Conservation (phyloP, 208 protist genomes). For the Trypanosoma avium region DNA sequence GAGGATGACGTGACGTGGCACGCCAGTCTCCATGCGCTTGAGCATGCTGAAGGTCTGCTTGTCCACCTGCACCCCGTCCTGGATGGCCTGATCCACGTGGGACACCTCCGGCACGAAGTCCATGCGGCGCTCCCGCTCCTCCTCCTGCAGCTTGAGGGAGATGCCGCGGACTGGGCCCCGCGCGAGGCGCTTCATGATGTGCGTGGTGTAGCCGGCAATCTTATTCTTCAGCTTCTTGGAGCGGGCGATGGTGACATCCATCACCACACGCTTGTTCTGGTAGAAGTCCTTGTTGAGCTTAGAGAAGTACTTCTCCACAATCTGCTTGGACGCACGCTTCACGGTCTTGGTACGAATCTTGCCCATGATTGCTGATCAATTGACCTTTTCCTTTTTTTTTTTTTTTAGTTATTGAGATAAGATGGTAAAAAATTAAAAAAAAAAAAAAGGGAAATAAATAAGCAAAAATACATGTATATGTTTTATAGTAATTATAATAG, state of each 20-base stretch:
- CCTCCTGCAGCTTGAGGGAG: slow-evolving; percentile 99
- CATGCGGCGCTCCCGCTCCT: slow-evolving; percentile 99
- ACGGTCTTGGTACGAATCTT: slow-evolving; percentile 99
- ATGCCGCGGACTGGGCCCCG: slow-evolving; percentile 99
- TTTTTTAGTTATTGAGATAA: neutral
- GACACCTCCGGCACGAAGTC: slow-evolving; percentile 98
- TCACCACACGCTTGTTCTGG: slow-evolving; percentile 97
- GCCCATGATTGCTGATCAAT: slow-evolving; percentile 87
- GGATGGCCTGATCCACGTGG: slow-evolving; percentile 81
- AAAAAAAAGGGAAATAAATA: neutral
- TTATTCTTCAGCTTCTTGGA: slow-evolving; percentile 99
- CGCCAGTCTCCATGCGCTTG: slow-evolving; percentile 78
- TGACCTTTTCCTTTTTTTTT: slow-evolving; percentile 1
- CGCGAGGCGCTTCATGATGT: slow-evolving; percentile 98
- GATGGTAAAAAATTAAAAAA: neutral
- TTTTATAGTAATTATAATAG: slow-evolving; percentile 3
- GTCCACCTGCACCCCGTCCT: slow-evolving; percentile 88
- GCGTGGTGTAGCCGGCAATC: slow-evolving; percentile 99
- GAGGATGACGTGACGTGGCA: slow-evolving; percentile 68
- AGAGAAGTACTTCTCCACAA: slow-evolving; percentile 99
- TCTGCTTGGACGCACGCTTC: slow-evolving; percentile 98
- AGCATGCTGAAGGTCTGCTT: slow-evolving; percentile 88
- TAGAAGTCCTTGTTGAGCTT: slow-evolving; percentile 99
- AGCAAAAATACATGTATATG: neutral
- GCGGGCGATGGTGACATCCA: slow-evolving; percentile 98